Conservation (phyloP, 2,329 filamentous ascomycete genomes). For the Diaporthe ilicicola region DNA sequence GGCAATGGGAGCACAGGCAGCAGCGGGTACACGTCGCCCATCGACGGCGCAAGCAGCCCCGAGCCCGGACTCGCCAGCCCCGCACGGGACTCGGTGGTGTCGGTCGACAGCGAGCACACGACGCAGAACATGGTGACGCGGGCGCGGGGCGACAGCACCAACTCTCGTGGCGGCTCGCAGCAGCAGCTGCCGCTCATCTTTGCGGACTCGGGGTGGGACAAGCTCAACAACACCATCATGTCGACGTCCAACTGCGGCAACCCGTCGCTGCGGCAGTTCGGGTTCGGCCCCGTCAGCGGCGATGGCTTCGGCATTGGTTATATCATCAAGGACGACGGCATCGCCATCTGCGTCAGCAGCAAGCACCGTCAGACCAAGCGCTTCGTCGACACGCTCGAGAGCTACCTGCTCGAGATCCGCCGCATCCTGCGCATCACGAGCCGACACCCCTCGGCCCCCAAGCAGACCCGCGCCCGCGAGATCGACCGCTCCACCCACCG, state of each 20-base stretch:
- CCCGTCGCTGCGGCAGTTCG: constrained; percentile 91
- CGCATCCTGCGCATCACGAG: constrained; percentile 79
- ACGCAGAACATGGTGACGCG: constrained; percentile 45
- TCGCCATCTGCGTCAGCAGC: constrained; percentile 90
- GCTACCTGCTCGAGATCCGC: constrained; percentile 89
- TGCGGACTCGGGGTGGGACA: constrained; percentile 90
- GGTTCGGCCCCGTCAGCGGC: constrained; percentile 92
- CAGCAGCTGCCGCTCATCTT: constrained; percentile 78
- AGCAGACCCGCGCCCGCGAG: constrained; percentile 62
- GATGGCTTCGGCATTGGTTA: constrained; percentile 98
- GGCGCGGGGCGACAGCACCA: constrained; percentile 63
- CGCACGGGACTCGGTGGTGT: constrained; percentile 58
- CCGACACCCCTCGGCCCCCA: constrained; percentile 51
- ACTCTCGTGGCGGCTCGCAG: constrained; percentile 50
- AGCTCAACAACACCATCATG: constrained; percentile 91
- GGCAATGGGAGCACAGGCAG: constrained; percentile 61
- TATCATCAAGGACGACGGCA: constrained; percentile 94
- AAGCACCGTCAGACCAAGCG: constrained; percentile 94
- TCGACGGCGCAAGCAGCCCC: constrained; percentile 52
- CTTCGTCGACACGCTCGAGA: constrained; percentile 88
- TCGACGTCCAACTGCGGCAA: constrained; percentile 99
- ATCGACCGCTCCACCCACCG: constrained; percentile 49
- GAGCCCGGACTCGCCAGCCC: constrained; percentile 64
- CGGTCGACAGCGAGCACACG: constrained; percentile 46
- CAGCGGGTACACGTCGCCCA: constrained; percentile 71